A percentile compares a stretch with the other conserved stretches of the same genome.
These are phyloP conservation scores for Exophiala mesophila DNA, from an alignment of 2,329 filamentous ascomycete genomes.

Conservation along the genomic window DNA sequence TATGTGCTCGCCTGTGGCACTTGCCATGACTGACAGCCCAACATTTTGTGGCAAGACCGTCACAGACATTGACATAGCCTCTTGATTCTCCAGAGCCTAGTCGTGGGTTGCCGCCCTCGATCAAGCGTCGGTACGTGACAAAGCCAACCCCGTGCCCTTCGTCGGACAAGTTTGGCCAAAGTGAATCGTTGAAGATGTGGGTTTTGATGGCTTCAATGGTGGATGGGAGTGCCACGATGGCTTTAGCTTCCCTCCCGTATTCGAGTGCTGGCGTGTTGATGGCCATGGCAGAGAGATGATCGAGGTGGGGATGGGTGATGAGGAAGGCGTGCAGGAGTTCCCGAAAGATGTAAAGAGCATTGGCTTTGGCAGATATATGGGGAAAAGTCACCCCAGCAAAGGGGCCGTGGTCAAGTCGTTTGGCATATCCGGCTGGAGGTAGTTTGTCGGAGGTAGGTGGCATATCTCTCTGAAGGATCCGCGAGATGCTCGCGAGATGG, in stretches of 20 bases:
- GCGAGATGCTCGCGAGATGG: slow-evolving; percentile 78
- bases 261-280: slow-evolving; percentile 88
- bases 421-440: slow-evolving; percentile 26
- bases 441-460: slow-evolving; percentile 27
- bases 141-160: slow-evolving; percentile 92
- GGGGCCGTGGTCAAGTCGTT: slow-evolving; percentile 54
- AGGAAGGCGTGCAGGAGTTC: slow-evolving; percentile 81
- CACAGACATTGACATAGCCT: slow-evolving; percentile 83
- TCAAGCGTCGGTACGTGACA: slow-evolving; percentile 81
- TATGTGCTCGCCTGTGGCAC: slow-evolving; percentile 67
- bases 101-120: slow-evolving; percentile 81
- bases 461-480: slow-evolving; percentile 62
- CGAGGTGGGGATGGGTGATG: slow-evolving; percentile 94
- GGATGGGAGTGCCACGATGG: slow-evolving; percentile 75
- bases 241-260: slow-evolving; percentile 71
- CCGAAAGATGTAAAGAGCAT: slow-evolving; percentile 74
- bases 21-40: slow-evolving; percentile 86
- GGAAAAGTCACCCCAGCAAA: slow-evolving; percentile 75
- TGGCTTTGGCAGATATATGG: slow-evolving; percentile 62
- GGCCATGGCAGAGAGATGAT: slow-evolving; percentile 86
- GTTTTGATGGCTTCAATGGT: slow-evolving; percentile 90
- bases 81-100: slow-evolving; percentile 73
- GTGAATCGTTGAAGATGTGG: slow-evolving; percentile 96
- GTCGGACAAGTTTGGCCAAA: slow-evolving; percentile 96
- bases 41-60: slow-evolving; percentile 82